phyloP scores from a whole-genome alignment of 768 basidiomycete species.

The Multifurca ochricompacta region DNA sequence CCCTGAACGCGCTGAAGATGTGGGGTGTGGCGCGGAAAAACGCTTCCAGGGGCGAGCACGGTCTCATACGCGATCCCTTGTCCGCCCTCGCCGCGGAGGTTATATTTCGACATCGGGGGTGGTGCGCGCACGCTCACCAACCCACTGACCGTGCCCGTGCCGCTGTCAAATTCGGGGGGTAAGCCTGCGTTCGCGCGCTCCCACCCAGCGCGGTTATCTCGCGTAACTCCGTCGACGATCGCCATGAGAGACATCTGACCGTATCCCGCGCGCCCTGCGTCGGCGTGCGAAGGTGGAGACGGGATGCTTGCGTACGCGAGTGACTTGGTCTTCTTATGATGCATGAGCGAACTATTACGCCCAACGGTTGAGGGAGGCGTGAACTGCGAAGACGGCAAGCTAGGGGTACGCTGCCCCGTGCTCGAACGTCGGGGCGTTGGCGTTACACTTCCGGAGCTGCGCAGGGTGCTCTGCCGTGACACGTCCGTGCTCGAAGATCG shows the following conservation, averaged over 20 bases:
- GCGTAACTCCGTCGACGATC: constrained; percentile 56
- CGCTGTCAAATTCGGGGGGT: neutral
- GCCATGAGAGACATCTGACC: constrained; percentile 46
- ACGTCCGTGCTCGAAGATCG: constrained; percentile 11
- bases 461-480: constrained; percentile 7
- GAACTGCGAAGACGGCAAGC: constrained; percentile 2
- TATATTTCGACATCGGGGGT: constrained; percentile 14
- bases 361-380: neutral
- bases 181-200: constrained; percentile 13
- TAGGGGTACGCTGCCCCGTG: neutral
- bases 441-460: constrained; percentile 1
- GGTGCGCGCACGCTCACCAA: constrained; percentile 15
- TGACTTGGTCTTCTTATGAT: neutral
- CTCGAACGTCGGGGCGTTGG: neutral
- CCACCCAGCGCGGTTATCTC: constrained; percentile 30
- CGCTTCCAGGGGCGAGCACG: constrained; percentile 6
- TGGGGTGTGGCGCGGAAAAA: neutral
- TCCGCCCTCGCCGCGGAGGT: constrained; percentile 14
- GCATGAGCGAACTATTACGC: neutral
- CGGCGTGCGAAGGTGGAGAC: constrained; percentile 4
- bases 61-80: constrained; percentile 15
- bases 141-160: neutral
- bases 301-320: neutral
- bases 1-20: neutral
- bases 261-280: constrained; percentile 3